Evolutionary conservation across 768 basidiomycete species (phyloP), one percentile per base, ranked within the genome.

Genomic region (Rhodotorula toruloides): DNA sequence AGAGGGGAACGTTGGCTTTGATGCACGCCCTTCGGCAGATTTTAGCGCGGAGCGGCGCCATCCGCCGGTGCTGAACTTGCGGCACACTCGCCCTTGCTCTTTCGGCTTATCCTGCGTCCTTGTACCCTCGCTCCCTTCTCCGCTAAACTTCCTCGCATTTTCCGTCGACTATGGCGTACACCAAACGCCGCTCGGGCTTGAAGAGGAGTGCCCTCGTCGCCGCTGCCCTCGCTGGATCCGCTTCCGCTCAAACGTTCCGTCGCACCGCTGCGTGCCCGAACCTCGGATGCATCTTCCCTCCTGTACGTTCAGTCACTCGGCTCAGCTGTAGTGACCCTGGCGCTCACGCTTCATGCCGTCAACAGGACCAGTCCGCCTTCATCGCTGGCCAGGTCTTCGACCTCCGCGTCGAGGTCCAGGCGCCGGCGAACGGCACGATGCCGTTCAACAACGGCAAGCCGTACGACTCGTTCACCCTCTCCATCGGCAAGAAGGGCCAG

Each of bases 401-500:
- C 72, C 72, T 77, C 47, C 68, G 76, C 13, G 27, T 73, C 53
- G 77, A 77, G 70, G 74, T 78, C 14, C 79, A 80, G 46, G 79
- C 79, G 2, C 79, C 79, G 27, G 67, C 75, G 12, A 80, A 80
- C 70, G 79, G 79, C 21, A 70, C 77, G 3, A 73, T 76, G 49
- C 75, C 78, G 19, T 79, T 67, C 72, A 77, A 78, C 73, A 70
- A 73, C 60, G 79, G 79, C 54, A 70, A 72, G 5, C 75, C 76
- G 22, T 58, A 72, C 65, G 44, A 61, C 4, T 70, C 76, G 58
- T 79, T 78, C 54, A 55, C 70, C 29, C 56, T 80, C 49, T 72
- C 66, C 40, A 76, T 80, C 57, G 68, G 67, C 36, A 75, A 77
- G 25, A 58, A 70, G 44, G 65, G 68, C 69, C 55, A 72, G 32